Percentiles rank a stretch among this genome's conserved stretches.
These are phyloP conservation scores for Ramalina intermedia DNA, from an alignment of 495 filamentous ascomycete species.

Conservation along the genomic window DNA sequence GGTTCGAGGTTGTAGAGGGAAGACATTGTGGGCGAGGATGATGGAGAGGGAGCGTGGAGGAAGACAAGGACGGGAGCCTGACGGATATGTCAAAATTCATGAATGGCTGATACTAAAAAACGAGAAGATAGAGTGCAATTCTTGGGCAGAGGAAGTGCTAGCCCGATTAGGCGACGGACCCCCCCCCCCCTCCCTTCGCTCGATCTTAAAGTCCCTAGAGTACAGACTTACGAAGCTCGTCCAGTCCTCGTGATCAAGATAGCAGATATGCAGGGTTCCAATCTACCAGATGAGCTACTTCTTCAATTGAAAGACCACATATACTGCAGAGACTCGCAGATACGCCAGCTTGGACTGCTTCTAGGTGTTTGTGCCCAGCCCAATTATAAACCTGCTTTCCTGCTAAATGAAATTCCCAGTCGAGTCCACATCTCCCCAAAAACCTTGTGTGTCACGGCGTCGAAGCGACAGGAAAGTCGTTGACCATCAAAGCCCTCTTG, in stretches of 20 bases:
- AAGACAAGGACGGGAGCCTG: too few relatives aligned
- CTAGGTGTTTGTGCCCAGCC: not conserved
- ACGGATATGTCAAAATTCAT: too few relatives aligned
- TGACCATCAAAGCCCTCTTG: slow-evolving; percentile 51
- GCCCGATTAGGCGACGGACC: too few relatives aligned
- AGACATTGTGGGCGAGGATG: slow-evolving; percentile 2
- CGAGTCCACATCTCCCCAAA: slow-evolving; percentile 16
- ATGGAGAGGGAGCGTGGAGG: not conserved
- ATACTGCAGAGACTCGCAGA: slow-evolving; percentile 1
- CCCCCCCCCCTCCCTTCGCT: too few relatives aligned
- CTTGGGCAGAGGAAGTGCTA: too few relatives aligned
- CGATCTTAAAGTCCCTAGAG: too few relatives aligned
- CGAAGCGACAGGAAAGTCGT: slow-evolving; percentile 84
- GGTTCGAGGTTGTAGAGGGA: slow-evolving; percentile 89
- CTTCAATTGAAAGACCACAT: not conserved
- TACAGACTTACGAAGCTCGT: too few relatives aligned
- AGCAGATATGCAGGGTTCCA: too few relatives aligned
- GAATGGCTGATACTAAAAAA: too few relatives aligned
- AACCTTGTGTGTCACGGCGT: slow-evolving; percentile 71
- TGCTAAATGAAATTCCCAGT: not conserved
- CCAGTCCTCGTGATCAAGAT: too few relatives aligned
- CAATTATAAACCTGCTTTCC: not conserved
- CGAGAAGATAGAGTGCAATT: too few relatives aligned
- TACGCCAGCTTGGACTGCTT: not conserved
- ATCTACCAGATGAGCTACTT: too few relatives aligned